Evolutionary conservation across 169 alveolate species (phyloP), one percentile per base, ranked within the genome.

Genomic region (Plasmodium relictum): DNA sequence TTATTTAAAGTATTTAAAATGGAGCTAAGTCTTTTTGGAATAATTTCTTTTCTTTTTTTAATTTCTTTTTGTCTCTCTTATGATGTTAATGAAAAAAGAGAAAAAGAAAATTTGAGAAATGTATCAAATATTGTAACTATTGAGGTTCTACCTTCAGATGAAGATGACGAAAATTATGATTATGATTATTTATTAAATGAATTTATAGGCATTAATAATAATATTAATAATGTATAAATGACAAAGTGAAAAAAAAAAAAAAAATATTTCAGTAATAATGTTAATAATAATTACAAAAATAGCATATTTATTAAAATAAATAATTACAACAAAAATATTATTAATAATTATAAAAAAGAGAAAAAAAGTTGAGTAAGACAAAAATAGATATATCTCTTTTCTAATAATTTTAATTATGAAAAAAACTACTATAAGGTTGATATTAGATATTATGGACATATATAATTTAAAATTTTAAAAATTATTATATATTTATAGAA

Each of bases 91-190:
- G 42, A 61, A 12, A 69, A 61, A 12, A 66, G n/a, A 26, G 88
- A 50, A 54, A 62, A 74, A 14, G 42, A 14, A 4, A 65, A 26
- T n/a, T 31, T 48, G 39, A 62, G 20, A 31, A 76, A 45, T 37
- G 52, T 41, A 12, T 12, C 7, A 54, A 69, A 72, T 37, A 39
- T 12, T 26, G 74, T 76, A 76, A 76, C 88, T 54, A 76, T 76
- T 62, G 88, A 76, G 62, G 41, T 76, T 39, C 74, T 76, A n/a
- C 88, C 88, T 8, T 59, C 88, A 18, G 88, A 76, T 39, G 74
- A 76, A 37, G 70, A 74, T 37, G 18, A 74, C 0, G 73, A 74
- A 26, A 39, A 18, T 59, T 24, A 6, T 52, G 88, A 74, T 20
- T 58, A 45, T 44, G 69, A 50, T 61, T 58, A 58, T 39, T 74